Conservation (phyloP, 2,329 filamentous ascomycete species). For the Aschersonia sp. region DNA sequence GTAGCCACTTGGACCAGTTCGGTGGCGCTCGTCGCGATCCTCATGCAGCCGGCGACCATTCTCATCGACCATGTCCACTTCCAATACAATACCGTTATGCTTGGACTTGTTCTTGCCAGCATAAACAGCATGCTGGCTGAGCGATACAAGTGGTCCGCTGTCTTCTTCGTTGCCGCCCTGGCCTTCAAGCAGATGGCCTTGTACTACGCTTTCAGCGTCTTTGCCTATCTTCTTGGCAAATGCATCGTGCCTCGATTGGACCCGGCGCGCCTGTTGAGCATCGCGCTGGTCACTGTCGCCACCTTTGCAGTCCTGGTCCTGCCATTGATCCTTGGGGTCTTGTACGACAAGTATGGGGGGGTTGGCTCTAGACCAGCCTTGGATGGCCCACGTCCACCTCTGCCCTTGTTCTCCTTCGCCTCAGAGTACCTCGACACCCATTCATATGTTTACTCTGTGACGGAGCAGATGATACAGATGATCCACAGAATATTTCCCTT, state of each 20-base stretch:
- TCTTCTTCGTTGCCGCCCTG: slow-evolving; percentile 88
- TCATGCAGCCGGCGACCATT: slow-evolving; percentile 84
- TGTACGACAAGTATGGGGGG: slow-evolving; percentile 54
- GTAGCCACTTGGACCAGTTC: slow-evolving; percentile 72
- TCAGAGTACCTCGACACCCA: slow-evolving; percentile 44
- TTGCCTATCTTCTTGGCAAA: slow-evolving; percentile 77
- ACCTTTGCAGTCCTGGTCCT: slow-evolving; percentile 64
- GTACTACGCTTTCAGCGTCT: slow-evolving; percentile 89
- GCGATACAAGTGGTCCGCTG: slow-evolving; percentile 71
- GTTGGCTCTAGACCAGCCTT: slow-evolving; percentile 42
- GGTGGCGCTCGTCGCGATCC: slow-evolving; percentile 73
- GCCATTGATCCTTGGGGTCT: slow-evolving; percentile 58
- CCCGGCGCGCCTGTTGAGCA: slow-evolving; percentile 52
- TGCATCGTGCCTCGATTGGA: slow-evolving; percentile 67
- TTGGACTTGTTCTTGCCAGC: slow-evolving; percentile 74
- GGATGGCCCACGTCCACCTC: slow-evolving; percentile 41
- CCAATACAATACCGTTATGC: slow-evolving; percentile 98
- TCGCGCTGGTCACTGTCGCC: slow-evolving; percentile 56
- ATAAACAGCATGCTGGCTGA: slow-evolving; percentile 82
- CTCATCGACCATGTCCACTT: slow-evolving; percentile 93
- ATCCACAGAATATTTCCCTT: slow-evolving; percentile 94
- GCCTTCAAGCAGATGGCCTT: slow-evolving; percentile 99
- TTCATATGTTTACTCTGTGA: slow-evolving; percentile 56
- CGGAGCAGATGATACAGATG: slow-evolving; percentile 70
- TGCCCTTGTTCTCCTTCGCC: slow-evolving; percentile 48